Evolutionary conservation across 345 rosid genomes (phyloP).

Genomic region (Heritiera fomes): DNA sequence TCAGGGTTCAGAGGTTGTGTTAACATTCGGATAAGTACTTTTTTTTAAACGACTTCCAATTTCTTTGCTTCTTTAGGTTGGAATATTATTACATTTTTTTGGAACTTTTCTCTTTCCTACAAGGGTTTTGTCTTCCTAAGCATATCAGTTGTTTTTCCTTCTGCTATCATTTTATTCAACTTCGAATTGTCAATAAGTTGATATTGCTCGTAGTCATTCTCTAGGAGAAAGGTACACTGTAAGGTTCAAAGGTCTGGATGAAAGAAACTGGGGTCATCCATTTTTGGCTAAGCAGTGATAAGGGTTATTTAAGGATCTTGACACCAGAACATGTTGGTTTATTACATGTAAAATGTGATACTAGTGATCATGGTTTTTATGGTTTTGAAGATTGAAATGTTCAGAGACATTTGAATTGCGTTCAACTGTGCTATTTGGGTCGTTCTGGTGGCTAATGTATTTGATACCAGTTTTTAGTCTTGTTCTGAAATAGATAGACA

Average conservation of each 20-base stretch:
- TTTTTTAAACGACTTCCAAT: not conserved
- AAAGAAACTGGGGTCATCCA: not conserved
- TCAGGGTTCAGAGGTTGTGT: not conserved
- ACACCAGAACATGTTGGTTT: not conserved
- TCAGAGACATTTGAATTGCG: not conserved
- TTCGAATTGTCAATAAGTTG: not conserved
- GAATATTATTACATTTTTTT: not conserved
- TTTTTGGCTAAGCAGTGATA: not conserved
- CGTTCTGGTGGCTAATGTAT: not conserved
- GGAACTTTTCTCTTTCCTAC: too few relatives aligned
- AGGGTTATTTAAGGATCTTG: not conserved
- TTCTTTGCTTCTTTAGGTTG: not conserved
- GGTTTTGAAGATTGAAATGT: not conserved
- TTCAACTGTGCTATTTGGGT: not conserved
- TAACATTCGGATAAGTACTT: not conserved
- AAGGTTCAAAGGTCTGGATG: not conserved
- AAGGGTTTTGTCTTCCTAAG: not conserved
- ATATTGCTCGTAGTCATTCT: not conserved
- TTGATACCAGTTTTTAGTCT: not conserved
- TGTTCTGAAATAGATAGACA: not conserved
- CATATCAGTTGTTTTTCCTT: not conserved
- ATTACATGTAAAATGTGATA: not conserved
- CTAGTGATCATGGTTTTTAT: not conserved
- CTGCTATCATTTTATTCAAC: slow-evolving; percentile 1
- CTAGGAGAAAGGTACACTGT: not conserved